phyloP scores from a whole-genome alignment of 768 basidiomycete genomes.

The Calocera viscosa region DNA sequence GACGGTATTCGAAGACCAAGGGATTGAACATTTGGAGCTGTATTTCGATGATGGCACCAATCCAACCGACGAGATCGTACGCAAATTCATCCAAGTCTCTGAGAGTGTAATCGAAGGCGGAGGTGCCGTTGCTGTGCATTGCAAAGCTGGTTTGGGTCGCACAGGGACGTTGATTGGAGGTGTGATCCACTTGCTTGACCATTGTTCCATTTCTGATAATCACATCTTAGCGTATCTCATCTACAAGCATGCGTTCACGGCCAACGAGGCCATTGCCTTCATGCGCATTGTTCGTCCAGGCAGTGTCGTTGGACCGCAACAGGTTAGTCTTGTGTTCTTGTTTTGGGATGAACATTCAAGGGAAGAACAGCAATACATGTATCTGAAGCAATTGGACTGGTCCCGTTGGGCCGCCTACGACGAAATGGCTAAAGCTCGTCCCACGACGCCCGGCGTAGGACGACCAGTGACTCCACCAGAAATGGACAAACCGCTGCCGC shows the following conservation, averaged over 20 bases:
- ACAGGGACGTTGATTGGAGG: constrained; percentile 90
- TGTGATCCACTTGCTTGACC: constrained; percentile 14
- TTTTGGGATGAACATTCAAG: neutral
- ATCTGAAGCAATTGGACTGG: constrained; percentile 89
- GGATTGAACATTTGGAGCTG: constrained; percentile 79
- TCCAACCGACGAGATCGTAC: constrained; percentile 87
- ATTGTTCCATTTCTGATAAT: constrained; percentile 4
- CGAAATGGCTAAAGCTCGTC: constrained; percentile 43
- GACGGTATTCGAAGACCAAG: constrained; percentile 64
- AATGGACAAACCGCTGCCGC: constrained; percentile 15
- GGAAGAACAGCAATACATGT: constrained; percentile 60
- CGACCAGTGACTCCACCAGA: constrained; percentile 13
- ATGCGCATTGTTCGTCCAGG: constrained; percentile 97
- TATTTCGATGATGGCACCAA: constrained; percentile 99
- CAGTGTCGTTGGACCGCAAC: constrained; percentile 81
- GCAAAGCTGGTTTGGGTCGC: constrained; percentile 91
- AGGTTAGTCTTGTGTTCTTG: constrained; percentile 25
- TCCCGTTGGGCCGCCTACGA: constrained; percentile 84
- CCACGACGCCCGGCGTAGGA: neutral
- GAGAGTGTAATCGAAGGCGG: constrained; percentile 66
- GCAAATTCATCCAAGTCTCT: constrained; percentile 76
- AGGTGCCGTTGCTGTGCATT: constrained; percentile 81
- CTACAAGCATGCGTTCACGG: constrained; percentile 97
- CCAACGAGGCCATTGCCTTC: constrained; percentile 89
- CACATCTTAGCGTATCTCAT: constrained; percentile 65